phyloP scores from a whole-genome alignment of 345 rosid genomes.

The Arabidopsis arenosa region DNA sequence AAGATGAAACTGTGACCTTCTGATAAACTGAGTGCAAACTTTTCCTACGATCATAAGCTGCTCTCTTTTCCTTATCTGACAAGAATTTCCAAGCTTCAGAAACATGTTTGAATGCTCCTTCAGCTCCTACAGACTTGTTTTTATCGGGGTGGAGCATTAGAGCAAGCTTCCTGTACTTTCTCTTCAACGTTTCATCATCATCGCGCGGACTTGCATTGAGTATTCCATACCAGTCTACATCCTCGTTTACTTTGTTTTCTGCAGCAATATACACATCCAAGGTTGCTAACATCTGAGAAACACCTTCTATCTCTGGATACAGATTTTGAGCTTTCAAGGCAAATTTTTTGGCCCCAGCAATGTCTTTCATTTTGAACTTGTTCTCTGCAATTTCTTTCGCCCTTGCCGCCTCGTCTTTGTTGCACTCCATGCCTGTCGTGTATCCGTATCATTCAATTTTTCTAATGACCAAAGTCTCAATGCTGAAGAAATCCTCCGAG shows the following conservation, averaged over 20 bases:
- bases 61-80: slow-evolving; percentile 66
- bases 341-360: slow-evolving; percentile 64
- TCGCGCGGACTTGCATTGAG: slow-evolving; percentile 59
- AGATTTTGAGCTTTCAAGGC: slow-evolving; percentile 72
- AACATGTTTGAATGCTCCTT: slow-evolving; percentile 70
- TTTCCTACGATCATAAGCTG: slow-evolving; percentile 62
- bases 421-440: slow-evolving; percentile 60
- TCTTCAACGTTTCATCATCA: slow-evolving; percentile 62
- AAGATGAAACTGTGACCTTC: slow-evolving; percentile 51
- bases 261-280: slow-evolving; percentile 60
- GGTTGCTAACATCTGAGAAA: slow-evolving; percentile 62
- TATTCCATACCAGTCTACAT: slow-evolving; percentile 64
- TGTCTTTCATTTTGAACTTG: slow-evolving; percentile 59
- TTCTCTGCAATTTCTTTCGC: slow-evolving; percentile 76
- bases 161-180: slow-evolving; percentile 68
- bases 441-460: slow-evolving; percentile 23
- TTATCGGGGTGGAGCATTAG: slow-evolving; percentile 74
- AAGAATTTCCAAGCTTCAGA: slow-evolving; percentile 76
- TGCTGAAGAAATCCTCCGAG: not conserved
- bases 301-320: slow-evolving; percentile 62
- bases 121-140: slow-evolving; percentile 67
- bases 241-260: slow-evolving; percentile 53
- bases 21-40: slow-evolving; percentile 45
- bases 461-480: not conserved
- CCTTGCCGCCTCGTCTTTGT: slow-evolving; percentile 67